Conservation (phyloP, 495 filamentous ascomycete species). For the Symbiotaphrina buchneri region DNA sequence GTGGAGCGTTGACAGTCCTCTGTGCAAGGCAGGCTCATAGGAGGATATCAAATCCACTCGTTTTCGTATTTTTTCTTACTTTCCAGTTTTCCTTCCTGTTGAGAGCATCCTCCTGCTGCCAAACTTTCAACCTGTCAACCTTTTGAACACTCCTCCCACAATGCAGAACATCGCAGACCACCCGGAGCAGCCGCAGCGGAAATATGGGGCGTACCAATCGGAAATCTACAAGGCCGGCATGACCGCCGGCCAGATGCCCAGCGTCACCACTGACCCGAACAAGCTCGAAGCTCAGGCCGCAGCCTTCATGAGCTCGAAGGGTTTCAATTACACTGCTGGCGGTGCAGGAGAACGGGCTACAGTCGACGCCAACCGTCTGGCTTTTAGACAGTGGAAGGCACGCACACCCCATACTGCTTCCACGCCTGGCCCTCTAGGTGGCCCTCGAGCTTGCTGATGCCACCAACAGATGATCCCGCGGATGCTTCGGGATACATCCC, state of each 20-base stretch:
- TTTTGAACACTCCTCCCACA: neutral
- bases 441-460: constrained; percentile 19
- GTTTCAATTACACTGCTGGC: constrained; percentile 39
- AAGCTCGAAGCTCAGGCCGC: constrained; percentile 32
- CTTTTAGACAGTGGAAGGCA: constrained; percentile 42
- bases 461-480: constrained; percentile 12
- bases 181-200: constrained; percentile 3
- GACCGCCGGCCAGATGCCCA: constrained; percentile 20
- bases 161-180: neutral
- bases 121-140: neutral
- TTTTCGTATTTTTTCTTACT: no score
- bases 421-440: constrained; percentile 12
- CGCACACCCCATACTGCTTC: neutral
- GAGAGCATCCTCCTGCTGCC: no score
- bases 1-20: no score
- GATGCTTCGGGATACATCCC: constrained; percentile 16
- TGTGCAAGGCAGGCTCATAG: no score
- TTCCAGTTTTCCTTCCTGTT: no score
- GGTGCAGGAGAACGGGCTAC: constrained; percentile 41
- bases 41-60: no score
- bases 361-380: constrained; percentile 39
- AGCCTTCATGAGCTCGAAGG: constrained; percentile 19
- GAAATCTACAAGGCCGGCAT: constrained; percentile 27
- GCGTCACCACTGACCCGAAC: constrained; percentile 36
- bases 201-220: constrained; percentile 21